Evolutionary conservation across 2,329 filamentous ascomycete genomes (phyloP).

Genomic region (Cytospora schulzeri): DNA sequence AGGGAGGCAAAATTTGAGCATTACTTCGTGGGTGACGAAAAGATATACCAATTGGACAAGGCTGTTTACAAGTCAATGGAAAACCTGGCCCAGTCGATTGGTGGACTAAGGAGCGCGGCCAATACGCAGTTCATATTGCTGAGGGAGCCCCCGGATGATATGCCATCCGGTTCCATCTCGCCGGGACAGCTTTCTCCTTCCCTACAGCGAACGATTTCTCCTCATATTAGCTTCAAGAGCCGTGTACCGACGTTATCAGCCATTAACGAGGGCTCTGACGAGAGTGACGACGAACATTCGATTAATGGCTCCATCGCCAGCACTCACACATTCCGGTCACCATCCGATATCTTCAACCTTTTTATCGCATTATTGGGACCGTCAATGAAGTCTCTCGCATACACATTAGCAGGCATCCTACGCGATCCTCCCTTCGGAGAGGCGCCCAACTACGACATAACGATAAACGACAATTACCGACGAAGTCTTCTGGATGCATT

Average conservation of each 20-base stretch:
- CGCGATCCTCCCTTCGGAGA: constrained; percentile 82
- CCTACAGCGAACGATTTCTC: constrained; percentile 34
- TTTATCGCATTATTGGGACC: constrained; percentile 90
- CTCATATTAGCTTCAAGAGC: constrained; percentile 40
- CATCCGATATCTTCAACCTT: constrained; percentile 85
- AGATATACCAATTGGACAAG: constrained; percentile 76
- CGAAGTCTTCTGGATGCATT: constrained; percentile 81
- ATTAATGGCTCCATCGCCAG: constrained; percentile 26
- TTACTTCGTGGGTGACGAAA: constrained; percentile 77
- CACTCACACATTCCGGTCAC: constrained; percentile 53
- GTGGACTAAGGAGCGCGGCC: constrained; percentile 86
- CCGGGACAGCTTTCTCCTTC: constrained; percentile 38
- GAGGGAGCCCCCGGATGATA: constrained; percentile 56
- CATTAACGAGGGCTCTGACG: constrained; percentile 65
- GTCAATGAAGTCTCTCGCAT: constrained; percentile 94
- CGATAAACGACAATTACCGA: constrained; percentile 77
- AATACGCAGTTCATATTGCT: constrained; percentile 85
- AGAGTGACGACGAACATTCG: constrained; percentile 52
- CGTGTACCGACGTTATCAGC: constrained; percentile 53
- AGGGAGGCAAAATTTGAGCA: constrained; percentile 89
- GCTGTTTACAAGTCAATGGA: constrained; percentile 83
- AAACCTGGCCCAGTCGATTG: constrained; percentile 82
- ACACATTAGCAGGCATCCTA: constrained; percentile 85
- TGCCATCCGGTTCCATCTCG: constrained; percentile 37
- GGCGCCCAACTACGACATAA: constrained; percentile 67